Base-by-base conservation (phyloP, 73 alveolate species). In the Effrenium voratum region DNA sequence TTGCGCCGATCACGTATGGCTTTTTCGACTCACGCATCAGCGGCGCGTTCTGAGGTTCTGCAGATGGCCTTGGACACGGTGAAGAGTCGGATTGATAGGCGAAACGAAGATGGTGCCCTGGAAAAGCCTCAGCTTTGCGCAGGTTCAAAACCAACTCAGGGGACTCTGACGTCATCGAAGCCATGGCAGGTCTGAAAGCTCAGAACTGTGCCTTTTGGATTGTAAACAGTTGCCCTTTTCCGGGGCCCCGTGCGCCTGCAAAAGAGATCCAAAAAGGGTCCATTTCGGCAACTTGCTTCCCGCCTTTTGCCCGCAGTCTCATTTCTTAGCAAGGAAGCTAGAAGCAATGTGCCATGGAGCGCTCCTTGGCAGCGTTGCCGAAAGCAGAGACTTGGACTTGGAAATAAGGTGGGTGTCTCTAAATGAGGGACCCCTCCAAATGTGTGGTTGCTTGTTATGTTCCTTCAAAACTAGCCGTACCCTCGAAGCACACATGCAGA, bases 11-110 rank as follows among this genome's bases (percentile, higher is more conserved):
- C n/a, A n/a, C n/a, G n/a, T n/a, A n/a, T n/a, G n/a, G n/a, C n/a
- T n/a, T n/a, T n/a, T n/a, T n/a, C n/a, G n/a, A n/a, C n/a, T n/a
- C n/a, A n/a, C n/a, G n/a, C n/a, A n/a, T n/a, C n/a, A n/a, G 40
- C n/a, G 30, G 30, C 41, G 16, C 72, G 34, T 28, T n/a, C n/a
- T n/a, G 34, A 88, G 95, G 97, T 90, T 75, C 45, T 90, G 88
- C 66, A 90, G 87, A 90, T 90, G 44, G 97, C 97, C 87, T 22
- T 90, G 77, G 97, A 90, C 22, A 73, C 97, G 19, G 97, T 90
- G 88, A 90, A 50, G 28, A n/a, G 76, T 13, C 97, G 97, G 49
- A 90, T 90, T 34, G 87, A 90, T 57, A 66, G 97, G 97, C 75
- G 8, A 57, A 57, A 57, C n/a, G 3, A 0, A 0, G 28, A 22